A percentile compares a stretch with the other conserved stretches of the same genome.
Evolutionary conservation across 2,329 filamentous ascomycete species (phyloP).

Genomic region (Cladosporium colombiae): DNA sequence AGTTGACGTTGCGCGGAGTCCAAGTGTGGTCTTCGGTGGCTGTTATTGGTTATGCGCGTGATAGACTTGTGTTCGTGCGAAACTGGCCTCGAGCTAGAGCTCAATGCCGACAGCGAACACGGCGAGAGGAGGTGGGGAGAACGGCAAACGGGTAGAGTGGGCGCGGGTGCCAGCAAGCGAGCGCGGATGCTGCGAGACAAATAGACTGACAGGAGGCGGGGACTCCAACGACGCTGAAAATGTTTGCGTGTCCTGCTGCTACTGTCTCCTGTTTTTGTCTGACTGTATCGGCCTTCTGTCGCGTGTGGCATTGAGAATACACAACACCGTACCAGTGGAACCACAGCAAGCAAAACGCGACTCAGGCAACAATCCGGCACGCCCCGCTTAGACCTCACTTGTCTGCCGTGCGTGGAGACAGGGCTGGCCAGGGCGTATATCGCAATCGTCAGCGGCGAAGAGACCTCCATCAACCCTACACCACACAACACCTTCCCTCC

Average conservation of each 20-base stretch:
- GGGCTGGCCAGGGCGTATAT: background rate
- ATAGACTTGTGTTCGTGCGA: background rate
- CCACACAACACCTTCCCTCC: background rate
- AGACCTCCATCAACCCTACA: background rate
- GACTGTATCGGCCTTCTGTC: background rate
- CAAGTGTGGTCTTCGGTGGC: background rate
- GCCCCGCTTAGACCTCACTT: background rate
- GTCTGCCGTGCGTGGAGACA: background rate
- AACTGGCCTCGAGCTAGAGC: background rate
- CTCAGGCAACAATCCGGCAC: background rate
- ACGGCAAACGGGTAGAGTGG: background rate
- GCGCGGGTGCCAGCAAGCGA: background rate
- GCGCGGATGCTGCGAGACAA: background rate
- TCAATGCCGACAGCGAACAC: background rate
- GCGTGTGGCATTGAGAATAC: background rate
- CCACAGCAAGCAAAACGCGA: background rate
- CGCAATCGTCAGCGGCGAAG: conserved; percentile 15
- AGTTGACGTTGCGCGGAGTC: background rate
- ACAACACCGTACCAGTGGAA: background rate
- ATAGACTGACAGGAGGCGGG: background rate
- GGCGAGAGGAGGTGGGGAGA: background rate
- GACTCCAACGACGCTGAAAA: background rate
- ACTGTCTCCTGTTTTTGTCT: background rate
- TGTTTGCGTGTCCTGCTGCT: background rate
- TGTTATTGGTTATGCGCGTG: background rate